These are phyloP conservation scores for Fusarium sp. DNA, from an alignment of 2,329 filamentous ascomycete species.

Conservation along the genomic window DNA sequence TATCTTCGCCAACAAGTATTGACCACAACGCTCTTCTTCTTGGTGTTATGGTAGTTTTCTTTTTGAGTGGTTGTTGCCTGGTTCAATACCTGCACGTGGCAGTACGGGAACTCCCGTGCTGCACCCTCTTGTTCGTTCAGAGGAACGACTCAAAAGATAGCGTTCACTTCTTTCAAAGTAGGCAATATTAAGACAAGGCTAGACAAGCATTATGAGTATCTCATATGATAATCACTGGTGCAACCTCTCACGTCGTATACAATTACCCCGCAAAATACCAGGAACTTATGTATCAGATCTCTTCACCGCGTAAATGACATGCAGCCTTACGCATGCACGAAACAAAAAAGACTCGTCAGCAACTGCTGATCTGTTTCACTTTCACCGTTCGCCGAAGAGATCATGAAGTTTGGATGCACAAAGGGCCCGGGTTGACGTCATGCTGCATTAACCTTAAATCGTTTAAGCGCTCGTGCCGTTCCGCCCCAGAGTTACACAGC, in stretches of 20 bases:
- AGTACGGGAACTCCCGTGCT: neutral
- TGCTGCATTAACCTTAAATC: slow-evolving; percentile 13
- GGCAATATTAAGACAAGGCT: neutral
- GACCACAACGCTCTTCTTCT: too few relatives aligned
- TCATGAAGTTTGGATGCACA: neutral
- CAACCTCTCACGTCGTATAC: neutral
- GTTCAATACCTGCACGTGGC: neutral
- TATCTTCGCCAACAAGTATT: too few relatives aligned
- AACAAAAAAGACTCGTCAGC: neutral
- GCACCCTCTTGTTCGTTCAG: neutral
- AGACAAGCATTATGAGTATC: neutral
- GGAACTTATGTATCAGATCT: neutral
- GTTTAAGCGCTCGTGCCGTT: slow-evolving; percentile 9
- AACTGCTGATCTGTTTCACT: neutral
- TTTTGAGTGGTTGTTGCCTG: neutral
- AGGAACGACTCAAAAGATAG: neutral
- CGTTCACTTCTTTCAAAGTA: neutral
- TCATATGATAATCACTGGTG: neutral
- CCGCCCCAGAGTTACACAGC: neutral
- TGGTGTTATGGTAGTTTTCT: neutral
- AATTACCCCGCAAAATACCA: neutral
- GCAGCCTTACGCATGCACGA: neutral
- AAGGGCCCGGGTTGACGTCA: slow-evolving; percentile 1
- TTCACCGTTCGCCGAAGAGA: neutral
- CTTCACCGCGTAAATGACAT: neutral